Evolutionary conservation across 2,329 filamentous ascomycete species (phyloP), one percentile per base, ranked within the genome.

Genomic region (Metarhizium robertsii): DNA sequence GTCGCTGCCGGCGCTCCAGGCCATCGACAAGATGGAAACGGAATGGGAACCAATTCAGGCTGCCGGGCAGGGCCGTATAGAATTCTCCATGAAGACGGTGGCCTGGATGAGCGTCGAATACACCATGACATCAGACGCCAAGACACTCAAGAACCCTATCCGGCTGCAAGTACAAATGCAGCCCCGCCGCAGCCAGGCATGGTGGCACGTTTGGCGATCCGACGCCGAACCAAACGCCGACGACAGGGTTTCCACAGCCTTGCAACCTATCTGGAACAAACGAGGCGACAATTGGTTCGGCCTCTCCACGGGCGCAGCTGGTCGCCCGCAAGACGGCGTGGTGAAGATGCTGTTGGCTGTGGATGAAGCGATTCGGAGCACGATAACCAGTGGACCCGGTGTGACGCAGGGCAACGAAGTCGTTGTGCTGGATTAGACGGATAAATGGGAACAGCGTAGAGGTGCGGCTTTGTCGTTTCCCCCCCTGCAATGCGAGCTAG

Each of bases 1-100:
- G 20, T 85, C 87, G 6, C 75, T 90, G 4, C 83, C 86, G 0
- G 70, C 90, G n/a, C 72, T 90, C 18, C 75, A 75, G 50, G 80
- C 78, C 1, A 70, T 92, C 2, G 78, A 83, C 58, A 71, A 72
- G 40, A 76, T 92, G 25, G 83, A 88, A 60, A 70, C 71, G 18
- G 68, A 71, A 2, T 85, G 83, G 79, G 69, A 70, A 13, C 62
- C 66, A 38, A 59, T 76, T 3, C 64, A 71, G 25, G 64, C 67
- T 11, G 73, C 70, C 11, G 73, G 74, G 38, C 73, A 76, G 53
- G 78, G 76, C 13, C 67, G 64, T 4, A 71, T 84, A 11, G 75
- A 75, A 43, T 71, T 86, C 45, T 74, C 78, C 20, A 73, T 79
- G 55, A 75, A 78, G 58, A 72, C 77, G 1, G 68, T 84, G 2